phyloP scores from a whole-genome alignment of 1,139 yeast species.

The Nadsonia commutata region DNA sequence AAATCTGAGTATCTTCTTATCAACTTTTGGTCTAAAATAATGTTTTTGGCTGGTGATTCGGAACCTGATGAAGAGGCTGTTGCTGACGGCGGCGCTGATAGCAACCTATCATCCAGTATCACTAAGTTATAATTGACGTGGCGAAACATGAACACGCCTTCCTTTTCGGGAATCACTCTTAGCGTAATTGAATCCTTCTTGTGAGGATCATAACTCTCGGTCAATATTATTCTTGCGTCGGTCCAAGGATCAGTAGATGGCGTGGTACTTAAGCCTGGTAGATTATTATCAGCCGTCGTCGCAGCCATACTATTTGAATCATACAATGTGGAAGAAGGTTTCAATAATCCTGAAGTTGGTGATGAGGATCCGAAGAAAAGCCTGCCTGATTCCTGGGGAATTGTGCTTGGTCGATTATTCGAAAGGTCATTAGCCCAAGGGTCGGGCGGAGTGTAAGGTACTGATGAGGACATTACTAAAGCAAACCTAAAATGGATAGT shows the following conservation, averaged over 20 bases:
- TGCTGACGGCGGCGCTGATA: slow-evolving; percentile 8
- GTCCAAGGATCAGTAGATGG: neutral
- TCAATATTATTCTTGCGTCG: neutral
- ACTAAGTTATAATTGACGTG: slow-evolving; percentile 69
- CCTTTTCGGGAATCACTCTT: slow-evolving; percentile 73
- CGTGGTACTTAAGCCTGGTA: neutral
- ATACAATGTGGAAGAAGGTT: too few relatives aligned
- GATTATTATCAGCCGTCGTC: too few relatives aligned
- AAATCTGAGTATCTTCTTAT: slow-evolving; percentile 88
- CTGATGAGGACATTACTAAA: neutral
- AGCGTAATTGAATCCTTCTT: slow-evolving; percentile 41
- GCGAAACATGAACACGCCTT: slow-evolving; percentile 68
- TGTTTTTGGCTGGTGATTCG: neutral
- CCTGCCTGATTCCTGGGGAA: neutral
- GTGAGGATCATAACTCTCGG: slow-evolving; percentile 1
- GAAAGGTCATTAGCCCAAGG: neutral
- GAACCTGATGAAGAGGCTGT: slow-evolving; percentile 6
- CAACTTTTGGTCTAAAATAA: slow-evolving; percentile 23
- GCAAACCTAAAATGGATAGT: too few relatives aligned
- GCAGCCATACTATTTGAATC: too few relatives aligned
- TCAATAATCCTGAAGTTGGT: neutral
- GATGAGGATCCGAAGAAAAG: neutral
- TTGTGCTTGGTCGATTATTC: neutral
- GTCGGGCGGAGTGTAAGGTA: neutral
- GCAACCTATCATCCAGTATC: neutral